phyloP scores from a whole-genome alignment of 768 basidiomycete species.

The Boletus reticuloceps region DNA sequence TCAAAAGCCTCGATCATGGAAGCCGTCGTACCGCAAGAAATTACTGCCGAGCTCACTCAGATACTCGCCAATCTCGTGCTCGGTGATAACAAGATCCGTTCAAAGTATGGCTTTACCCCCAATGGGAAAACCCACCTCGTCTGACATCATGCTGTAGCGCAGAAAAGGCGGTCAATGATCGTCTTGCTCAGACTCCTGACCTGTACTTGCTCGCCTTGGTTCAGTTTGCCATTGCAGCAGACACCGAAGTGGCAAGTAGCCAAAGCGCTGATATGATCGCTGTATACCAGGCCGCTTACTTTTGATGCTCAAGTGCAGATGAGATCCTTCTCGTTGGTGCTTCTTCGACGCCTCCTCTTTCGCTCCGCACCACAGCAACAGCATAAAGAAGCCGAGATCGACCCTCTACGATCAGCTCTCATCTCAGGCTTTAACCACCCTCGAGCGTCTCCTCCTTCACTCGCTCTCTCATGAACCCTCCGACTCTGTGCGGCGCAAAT shows the following conservation, averaged over 20 bases:
- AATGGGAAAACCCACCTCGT: neutral
- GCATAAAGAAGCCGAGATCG: slow-evolving; percentile 39
- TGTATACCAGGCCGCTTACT: slow-evolving; percentile 4
- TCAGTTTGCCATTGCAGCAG: slow-evolving; percentile 74
- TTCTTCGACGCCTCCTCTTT: slow-evolving; percentile 77
- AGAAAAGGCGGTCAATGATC: slow-evolving; percentile 79
- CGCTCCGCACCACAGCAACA: slow-evolving; percentile 45
- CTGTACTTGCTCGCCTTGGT: slow-evolving; percentile 75
- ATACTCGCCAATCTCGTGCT: slow-evolving; percentile 82
- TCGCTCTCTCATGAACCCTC: slow-evolving; percentile 62
- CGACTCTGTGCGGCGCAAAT: slow-evolving; percentile 60
- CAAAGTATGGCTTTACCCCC: slow-evolving; percentile 43
- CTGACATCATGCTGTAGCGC: slow-evolving; percentile 44
- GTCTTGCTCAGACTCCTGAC: slow-evolving; percentile 74
- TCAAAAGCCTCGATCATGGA: slow-evolving; percentile 20
- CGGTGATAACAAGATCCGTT: slow-evolving; percentile 79
- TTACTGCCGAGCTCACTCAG: slow-evolving; percentile 74
- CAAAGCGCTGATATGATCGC: neutral
- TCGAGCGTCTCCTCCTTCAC: slow-evolving; percentile 71
- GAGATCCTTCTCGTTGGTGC: slow-evolving; percentile 81
- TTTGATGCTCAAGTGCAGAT: slow-evolving; percentile 46
- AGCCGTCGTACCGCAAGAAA: slow-evolving; percentile 52
- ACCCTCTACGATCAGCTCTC: slow-evolving; percentile 79
- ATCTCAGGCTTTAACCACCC: slow-evolving; percentile 56
- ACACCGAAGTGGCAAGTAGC: slow-evolving; percentile 71